Base-by-base conservation (phyloP, 2,329 filamentous ascomycete genomes). In the Xylaria polymorpha region DNA sequence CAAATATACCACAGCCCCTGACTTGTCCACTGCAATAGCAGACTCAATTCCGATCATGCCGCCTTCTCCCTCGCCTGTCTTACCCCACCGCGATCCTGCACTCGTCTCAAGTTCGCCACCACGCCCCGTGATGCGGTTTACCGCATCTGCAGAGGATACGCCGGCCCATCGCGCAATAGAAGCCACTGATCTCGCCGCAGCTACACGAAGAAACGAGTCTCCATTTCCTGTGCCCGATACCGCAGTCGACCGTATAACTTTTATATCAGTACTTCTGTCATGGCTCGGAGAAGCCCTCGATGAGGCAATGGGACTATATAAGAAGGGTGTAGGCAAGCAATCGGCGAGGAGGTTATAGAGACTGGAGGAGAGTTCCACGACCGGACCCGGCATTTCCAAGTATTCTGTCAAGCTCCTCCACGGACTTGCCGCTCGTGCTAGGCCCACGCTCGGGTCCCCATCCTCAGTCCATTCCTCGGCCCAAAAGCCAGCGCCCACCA, bases 191-290 rank as follows among this genome's bases (percentile, higher is more conserved):
- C 92, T 88, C 0, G 87, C 88, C 1, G 94, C 94, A 15, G 85
- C 87, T 1, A 89, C 83, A 4, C 93, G 89, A 18, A 97, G 84
- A 78, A 97, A 97, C 0, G 92, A 93, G 80, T 97, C 94, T 0
- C 94, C 94, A 74, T 97, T 97, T 0, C 94, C 94, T 0, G 94
- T 95, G 0, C 93, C 92, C 0, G 92, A 95, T 10, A 93, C 82
- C 0, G 86, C 92, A 7, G 86, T 76, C 0, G 85, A 83, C 5
- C 77, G 88, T 0, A 80, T 83, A 6, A 80, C 82, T 3, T 65
- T 68, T 41, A 64, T 8, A 72, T 78, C 35, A 43, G 39, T 5
- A 12, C 66, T 35, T 35, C 59, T 18, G 2, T 25, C 32, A 2
- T 41, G 41, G 25, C 37, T 56, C 58, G 41, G 35, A 39, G 53